Evolutionary conservation across 2,329 filamentous ascomycete species (phyloP).

Genomic region (Dactylellina parvicollis): DNA sequence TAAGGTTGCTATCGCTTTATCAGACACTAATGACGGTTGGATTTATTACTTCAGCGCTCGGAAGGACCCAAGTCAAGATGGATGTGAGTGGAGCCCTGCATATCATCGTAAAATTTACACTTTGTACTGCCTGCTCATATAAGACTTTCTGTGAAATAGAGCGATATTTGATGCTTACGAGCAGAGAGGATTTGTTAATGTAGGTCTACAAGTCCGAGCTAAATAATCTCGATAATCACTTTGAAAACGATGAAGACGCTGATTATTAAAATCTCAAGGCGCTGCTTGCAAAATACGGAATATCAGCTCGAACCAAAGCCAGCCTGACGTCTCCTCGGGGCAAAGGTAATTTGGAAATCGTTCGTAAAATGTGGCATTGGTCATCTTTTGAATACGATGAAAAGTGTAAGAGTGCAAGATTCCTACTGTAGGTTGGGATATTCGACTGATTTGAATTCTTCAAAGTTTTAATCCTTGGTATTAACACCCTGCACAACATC

Average conservation of each 20-base stretch:
- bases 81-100: constrained; percentile 25
- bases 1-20: background rate
- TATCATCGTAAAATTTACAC: background rate
- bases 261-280: too few relatives aligned
- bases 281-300: constrained; percentile 30
- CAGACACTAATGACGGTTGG: background rate
- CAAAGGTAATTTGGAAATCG: constrained; percentile 47
- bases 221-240: background rate
- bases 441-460: background rate
- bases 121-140: background rate
- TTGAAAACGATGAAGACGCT: background rate
- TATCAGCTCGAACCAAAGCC: constrained; percentile 34
- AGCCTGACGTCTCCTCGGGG: constrained; percentile 44
- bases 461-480: constrained; percentile 33
- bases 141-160: background rate
- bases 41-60: constrained; percentile 16
- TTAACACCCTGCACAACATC: constrained; percentile 45
- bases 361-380: constrained; percentile 53
- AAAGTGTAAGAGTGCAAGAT: constrained; percentile 23
- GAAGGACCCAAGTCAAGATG: constrained; percentile 18
- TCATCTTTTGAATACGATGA: constrained; percentile 50
- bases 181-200: constrained; percentile 26
- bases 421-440: background rate
- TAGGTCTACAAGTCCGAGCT: background rate
- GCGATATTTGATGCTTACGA: constrained; percentile 48